phyloP scores from a whole-genome alignment of 306 rosid species.

The Dryas alaskensis region DNA sequence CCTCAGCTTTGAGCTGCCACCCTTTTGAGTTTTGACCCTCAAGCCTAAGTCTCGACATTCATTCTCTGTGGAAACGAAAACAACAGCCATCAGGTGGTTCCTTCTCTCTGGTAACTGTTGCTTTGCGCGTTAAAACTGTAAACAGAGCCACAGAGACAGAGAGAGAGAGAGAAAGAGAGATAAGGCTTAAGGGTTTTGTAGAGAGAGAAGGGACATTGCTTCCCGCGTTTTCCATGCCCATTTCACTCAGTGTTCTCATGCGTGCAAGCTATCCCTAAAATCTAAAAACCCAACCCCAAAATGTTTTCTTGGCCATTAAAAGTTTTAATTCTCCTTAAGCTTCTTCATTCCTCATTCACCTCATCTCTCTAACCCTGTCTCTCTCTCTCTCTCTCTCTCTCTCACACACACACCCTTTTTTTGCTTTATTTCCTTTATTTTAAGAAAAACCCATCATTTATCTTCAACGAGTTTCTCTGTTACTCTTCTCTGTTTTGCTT shows the following conservation, averaged over 20 bases:
- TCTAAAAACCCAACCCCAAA: constrained; percentile 9
- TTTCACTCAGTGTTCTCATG: constrained; percentile 46
- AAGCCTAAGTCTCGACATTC: background rate
- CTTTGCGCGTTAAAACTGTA: constrained; percentile 54
- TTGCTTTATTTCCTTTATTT: constrained; percentile 12
- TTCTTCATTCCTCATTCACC: constrained; percentile 48
- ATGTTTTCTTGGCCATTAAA: constrained; percentile 39
- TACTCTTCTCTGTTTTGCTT: constrained; percentile 21
- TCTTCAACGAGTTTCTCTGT: constrained; percentile 17
- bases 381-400: background rate
- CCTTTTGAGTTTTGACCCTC: background rate
- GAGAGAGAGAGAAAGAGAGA: constrained; percentile 14
- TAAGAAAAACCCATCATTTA: constrained; percentile 12
- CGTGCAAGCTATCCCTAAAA: constrained; percentile 84
- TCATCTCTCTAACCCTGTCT: constrained; percentile 14
- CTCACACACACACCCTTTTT: background rate
- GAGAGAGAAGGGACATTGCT: constrained; percentile 41
- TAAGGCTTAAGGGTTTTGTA: constrained; percentile 3
- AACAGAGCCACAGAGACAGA: constrained; percentile 3
- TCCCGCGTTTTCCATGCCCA: constrained; percentile 63
- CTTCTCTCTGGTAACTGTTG: constrained; percentile 26
- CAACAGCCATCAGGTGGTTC: background rate
- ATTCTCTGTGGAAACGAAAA: background rate
- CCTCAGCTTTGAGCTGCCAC: constrained; percentile 11
- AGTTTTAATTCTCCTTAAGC: constrained; percentile 51